A percentile compares a stretch with the other conserved stretches of the same genome.
Evolutionary conservation across 2,329 filamentous ascomycete species (phyloP).

Genomic region (Cladophialophora immunda): DNA sequence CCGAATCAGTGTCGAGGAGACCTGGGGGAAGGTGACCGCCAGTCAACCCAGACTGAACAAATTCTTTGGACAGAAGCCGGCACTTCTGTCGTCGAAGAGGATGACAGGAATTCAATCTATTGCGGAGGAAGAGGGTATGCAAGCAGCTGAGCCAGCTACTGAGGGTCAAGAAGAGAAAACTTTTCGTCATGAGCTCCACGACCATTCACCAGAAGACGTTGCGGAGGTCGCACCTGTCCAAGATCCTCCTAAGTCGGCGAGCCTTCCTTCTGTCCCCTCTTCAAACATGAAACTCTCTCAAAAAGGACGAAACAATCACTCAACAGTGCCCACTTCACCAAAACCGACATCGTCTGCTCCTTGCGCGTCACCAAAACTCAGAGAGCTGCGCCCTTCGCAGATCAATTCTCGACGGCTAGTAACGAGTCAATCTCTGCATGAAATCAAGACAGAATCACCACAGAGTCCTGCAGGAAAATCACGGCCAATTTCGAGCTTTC

Average conservation of each 20-base stretch:
- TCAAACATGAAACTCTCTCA: background rate
- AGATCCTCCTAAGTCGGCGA: too few relatives aligned
- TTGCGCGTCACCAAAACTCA: conserved; percentile 5
- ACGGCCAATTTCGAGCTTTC: background rate
- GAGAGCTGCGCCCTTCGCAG: conserved; percentile 19
- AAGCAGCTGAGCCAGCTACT: background rate
- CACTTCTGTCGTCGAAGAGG: conserved; percentile 4
- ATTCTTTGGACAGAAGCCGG: conserved; percentile 35
- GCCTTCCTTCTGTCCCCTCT: too few relatives aligned
- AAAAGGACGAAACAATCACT: background rate
- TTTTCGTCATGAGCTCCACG: background rate
- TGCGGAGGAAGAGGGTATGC: background rate
- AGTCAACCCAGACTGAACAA: conserved; percentile 39
- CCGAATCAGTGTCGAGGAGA: conserved; percentile 37
- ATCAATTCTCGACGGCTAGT: conserved; percentile 12
- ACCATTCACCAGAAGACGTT: background rate
- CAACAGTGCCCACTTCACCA: background rate
- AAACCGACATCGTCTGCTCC: background rate
- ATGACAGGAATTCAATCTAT: background rate
- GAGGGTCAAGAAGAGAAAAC: background rate
- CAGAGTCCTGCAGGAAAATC: background rate
- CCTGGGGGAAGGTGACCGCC: conserved; percentile 40
- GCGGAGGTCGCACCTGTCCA: background rate
- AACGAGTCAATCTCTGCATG: background rate
- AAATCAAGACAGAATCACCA: background rate